Percentiles rank a stretch among this genome's conserved stretches.
Evolutionary conservation across 352 stramenopile genomes (phyloP).

Genomic region (Phytophthora citricola): DNA sequence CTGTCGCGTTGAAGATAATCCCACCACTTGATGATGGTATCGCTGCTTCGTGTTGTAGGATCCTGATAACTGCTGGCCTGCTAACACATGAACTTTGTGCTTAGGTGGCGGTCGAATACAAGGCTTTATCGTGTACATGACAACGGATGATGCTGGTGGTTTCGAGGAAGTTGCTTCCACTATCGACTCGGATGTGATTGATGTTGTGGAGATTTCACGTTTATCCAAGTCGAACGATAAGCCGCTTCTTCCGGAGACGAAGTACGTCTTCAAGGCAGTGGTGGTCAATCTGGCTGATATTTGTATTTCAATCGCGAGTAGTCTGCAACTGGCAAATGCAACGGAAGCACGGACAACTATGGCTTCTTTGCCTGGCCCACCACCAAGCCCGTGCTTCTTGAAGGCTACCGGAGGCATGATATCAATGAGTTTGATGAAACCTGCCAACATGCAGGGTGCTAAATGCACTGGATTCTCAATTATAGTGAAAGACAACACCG

Average conservation of each 20-base stretch:
- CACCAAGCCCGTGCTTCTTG: slow-evolving; percentile 58
- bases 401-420: slow-evolving; percentile 56
- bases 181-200: slow-evolving; percentile 14
- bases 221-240: slow-evolving; percentile 27
- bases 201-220: slow-evolving; percentile 45
- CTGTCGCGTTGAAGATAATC: slow-evolving; percentile 45
- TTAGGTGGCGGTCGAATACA: slow-evolving; percentile 57
- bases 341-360: slow-evolving; percentile 34
- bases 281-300: slow-evolving; percentile 58
- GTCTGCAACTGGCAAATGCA: slow-evolving; percentile 12
- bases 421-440: slow-evolving; percentile 50
- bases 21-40: slow-evolving; percentile 53
- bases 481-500: slow-evolving; percentile 34
- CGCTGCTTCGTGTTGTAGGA: not conserved
- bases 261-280: slow-evolving; percentile 62
- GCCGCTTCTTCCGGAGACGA: slow-evolving; percentile 38
- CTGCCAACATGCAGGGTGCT: slow-evolving; percentile 61
- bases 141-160: slow-evolving; percentile 30
- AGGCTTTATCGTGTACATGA: slow-evolving; percentile 67
- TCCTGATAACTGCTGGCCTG: too few relatives aligned
- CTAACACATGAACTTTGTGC: slow-evolving; percentile 2
- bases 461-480: slow-evolving; percentile 54
- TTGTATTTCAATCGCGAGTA: slow-evolving; percentile 38
- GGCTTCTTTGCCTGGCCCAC: slow-evolving; percentile 45
- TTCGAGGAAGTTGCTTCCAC: slow-evolving; percentile 52